Evolutionary conservation across 2,329 filamentous ascomycete genomes (phyloP).

Genomic region (Amauroascus verrucosus): DNA sequence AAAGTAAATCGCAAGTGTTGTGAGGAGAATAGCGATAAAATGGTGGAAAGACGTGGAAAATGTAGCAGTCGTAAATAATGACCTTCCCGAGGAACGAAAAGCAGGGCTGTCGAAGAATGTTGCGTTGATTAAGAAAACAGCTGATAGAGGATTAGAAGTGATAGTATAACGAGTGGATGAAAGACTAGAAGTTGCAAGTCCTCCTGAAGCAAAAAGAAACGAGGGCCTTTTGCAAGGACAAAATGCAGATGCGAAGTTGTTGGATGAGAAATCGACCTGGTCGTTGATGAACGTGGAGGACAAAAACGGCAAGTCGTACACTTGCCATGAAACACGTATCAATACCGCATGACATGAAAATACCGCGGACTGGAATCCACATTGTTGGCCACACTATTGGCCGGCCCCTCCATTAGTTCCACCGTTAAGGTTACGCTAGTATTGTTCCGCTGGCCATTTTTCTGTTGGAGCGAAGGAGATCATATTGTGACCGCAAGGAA

Average conservation of each 20-base stretch:
- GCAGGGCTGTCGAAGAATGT: background rate
- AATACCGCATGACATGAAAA: background rate
- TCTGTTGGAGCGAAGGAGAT: background rate
- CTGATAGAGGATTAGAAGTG: background rate
- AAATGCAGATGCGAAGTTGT: background rate
- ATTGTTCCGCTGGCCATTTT: background rate
- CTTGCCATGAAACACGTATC: conserved; percentile 6
- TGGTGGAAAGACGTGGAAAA: background rate
- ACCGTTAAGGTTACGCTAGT: background rate
- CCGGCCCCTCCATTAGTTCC: background rate
- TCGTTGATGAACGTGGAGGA: background rate
- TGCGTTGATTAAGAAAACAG: background rate
- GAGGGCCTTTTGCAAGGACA: background rate
- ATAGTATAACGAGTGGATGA: conserved; percentile 8
- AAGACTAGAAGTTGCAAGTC: background rate
- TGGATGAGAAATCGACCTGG: conserved; percentile 1
- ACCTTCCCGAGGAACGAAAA: background rate
- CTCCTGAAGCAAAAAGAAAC: background rate
- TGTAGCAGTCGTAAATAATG: background rate
- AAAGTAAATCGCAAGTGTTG: background rate
- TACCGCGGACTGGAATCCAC: background rate
- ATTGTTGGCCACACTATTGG: background rate
- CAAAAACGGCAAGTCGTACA: conserved; percentile 1
- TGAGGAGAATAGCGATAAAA: background rate
- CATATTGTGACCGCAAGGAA: background rate